Evolutionary conservation across 345 rosid genomes (phyloP), one percentile per base, ranked within the genome.

Genomic region (Citrus hindsii): DNA sequence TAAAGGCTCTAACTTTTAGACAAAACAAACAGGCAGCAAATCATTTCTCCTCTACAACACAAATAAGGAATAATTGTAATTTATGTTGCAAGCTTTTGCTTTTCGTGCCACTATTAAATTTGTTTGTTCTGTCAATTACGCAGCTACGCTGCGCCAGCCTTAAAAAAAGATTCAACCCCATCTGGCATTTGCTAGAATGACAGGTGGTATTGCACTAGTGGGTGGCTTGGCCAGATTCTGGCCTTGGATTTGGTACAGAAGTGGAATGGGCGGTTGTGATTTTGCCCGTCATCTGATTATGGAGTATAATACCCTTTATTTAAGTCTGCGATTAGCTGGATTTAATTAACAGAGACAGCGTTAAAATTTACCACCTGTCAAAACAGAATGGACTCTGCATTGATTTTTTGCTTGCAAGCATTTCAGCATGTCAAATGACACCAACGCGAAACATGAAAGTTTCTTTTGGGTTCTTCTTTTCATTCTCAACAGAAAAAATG

Each of bases 1-100:
- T 3, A 7, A 30, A 64, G 71, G 79, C 79, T 53, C 72, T 14
- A 14, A 51, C 72, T 66, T 76, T 66, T 51, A 66, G 73, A 76
- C 65, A 55, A 67, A 67, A 53, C 18, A 53, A n/a, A 51, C 71
- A 48, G 51, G 18, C 51, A 0, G 53, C 51, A 33, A 51, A 33
- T 66, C 63, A 55, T 33, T 51, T 46, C 51, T 33, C n/a, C 71
- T 75, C 77, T 46, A 27, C 4, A 46, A 51, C 69, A 28, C 42
- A 75, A 25, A 25, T 8, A 2, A 16, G 55, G 66, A 76, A 76
- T 76, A 66, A 55, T 55, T 53, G 66, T 37, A 27, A 76, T n/a
- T 24, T 67, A 66, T 35, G 76, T 8, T 12, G 77, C 28, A 4
- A 32, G n/a, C 46, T 48, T 64, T 48, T 30, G 60, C 48, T 12